phyloP scores from a whole-genome alignment of 495 filamentous ascomycete species.

The Rusavskia elegans region DNA sequence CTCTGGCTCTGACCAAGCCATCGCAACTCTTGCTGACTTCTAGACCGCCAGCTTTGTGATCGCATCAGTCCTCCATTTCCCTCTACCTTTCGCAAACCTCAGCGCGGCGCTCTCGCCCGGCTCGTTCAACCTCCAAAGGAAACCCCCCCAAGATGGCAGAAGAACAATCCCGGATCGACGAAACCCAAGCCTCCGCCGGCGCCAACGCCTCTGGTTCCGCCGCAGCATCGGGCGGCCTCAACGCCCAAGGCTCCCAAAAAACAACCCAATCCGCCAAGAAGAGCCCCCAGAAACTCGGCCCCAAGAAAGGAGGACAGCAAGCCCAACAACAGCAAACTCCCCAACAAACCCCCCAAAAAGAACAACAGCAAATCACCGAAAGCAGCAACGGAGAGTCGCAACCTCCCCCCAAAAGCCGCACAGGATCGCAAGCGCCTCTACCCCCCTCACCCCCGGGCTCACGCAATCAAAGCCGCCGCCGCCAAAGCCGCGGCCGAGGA shows the following conservation, averaged over 20 bases:
- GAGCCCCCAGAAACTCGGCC: constrained; percentile 13
- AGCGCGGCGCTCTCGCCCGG: not conserved
- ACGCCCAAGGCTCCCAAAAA: constrained; percentile 11
- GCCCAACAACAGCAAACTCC: constrained; percentile 1
- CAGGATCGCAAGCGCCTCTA: constrained; percentile 1
- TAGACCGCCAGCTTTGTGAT: not conserved
- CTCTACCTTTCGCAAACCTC: not conserved
- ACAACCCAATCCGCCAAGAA: constrained; percentile 11
- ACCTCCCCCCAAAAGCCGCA: constrained; percentile 7
- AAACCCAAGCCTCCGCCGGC: constrained; percentile 13
- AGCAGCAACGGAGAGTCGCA: constrained; percentile 14
- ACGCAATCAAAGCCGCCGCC: constrained; percentile 6
- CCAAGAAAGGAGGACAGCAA: constrained; percentile 1
- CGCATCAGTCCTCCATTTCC: not conserved
- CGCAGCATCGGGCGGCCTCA: constrained; percentile 10
- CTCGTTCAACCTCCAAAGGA: constrained; percentile 4
- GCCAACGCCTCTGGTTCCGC: constrained; percentile 13
- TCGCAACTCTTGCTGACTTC: not conserved
- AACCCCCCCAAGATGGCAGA: constrained; percentile 7
- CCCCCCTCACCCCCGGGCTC: not conserved
- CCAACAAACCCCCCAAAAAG: constrained; percentile 21
- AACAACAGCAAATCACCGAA: constrained; percentile 6
- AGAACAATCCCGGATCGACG: constrained; percentile 8
- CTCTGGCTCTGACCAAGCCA: not conserved
- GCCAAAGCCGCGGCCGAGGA: constrained; percentile 13